Evolutionary conservation across 108 stramenopile species (phyloP), one percentile per base, ranked within the genome.

Genomic region (Cylindrotheca closterium): DNA sequence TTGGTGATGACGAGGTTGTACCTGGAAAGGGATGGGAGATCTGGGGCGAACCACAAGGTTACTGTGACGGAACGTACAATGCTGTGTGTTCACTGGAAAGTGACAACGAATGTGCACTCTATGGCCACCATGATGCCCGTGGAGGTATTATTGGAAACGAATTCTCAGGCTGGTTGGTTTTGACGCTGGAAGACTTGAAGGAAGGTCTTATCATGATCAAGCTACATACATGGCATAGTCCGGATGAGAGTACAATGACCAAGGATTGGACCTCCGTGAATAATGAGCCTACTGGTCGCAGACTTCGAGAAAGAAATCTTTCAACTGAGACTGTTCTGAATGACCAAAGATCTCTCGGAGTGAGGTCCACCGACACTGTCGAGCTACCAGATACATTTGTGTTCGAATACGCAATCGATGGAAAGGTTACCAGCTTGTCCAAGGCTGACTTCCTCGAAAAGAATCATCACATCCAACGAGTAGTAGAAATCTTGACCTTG

Each of bases 21-120:
- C 82, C 86, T 47, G 86, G 86, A 22, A 75, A 77, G 19, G 92
- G 88, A 22, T 93, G 88, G 88, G 60, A 82, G 55, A 33, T 89
- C 7, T 55, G 63, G 30, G 75, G 58, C 4, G 80, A 76, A 47
- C 76, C 74, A 49, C 75, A 70, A 30, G 87, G 87, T 4, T 58
- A 83, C 31, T 93, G 92, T 63, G 87, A 93, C 66, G 92, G 92
- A 54, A 73, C 78, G 25, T 75, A 80, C 63, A 64, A 77, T 30
- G 59, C 78, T 17, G 51, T 59, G 25, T 93, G 92, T 60, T 79
- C 70, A 12, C 56, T 74, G 47, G 51, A 48, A 29, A 37, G 70
- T 3, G 52, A 67, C 5, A 68, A 65, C 51, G 65, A 70, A 22
- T 93, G 92, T 66, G 52, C 84, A 7, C 46, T 89, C 59, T 74